A percentile compares a stretch with the other conserved stretches of the same genome.
Evolutionary conservation across 805 yeast species (phyloP).

Genomic region (Teunomyces panamensis): DNA sequence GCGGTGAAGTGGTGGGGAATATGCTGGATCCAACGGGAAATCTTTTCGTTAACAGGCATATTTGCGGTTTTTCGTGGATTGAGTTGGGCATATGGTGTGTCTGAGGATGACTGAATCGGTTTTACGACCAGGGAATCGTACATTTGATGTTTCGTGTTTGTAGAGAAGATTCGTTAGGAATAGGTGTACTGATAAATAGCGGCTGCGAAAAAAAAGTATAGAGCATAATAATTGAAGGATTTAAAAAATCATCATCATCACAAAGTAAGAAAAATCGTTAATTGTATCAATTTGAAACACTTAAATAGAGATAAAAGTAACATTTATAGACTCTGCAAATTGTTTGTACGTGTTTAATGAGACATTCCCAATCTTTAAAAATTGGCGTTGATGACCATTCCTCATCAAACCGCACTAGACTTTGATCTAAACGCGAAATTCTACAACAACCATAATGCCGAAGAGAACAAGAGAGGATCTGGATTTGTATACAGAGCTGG

Average conservation of each 20-base stretch:
- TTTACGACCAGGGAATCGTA: not conserved
- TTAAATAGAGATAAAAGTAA: no score
- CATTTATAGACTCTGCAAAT: no score
- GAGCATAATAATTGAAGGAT: no score
- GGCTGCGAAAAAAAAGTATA: not conserved
- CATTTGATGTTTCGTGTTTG: not conserved
- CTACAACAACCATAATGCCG: conserved; percentile 2
- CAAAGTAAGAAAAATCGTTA: no score
- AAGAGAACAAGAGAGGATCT: conserved; percentile 1
- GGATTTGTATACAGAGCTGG: conserved; percentile 1
- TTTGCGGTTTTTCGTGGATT: conserved; percentile 61
- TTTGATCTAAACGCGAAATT: not conserved
- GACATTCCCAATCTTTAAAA: no score
- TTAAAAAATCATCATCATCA: no score
- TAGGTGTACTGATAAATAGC: not conserved
- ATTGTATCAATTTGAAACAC: no score
- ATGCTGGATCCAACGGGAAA: conserved; percentile 57
- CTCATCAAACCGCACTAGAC: no score
- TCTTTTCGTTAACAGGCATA: conserved; percentile 68
- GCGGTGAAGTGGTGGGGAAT: conserved; percentile 47
- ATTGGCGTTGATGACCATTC: no score
- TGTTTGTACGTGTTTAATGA: no score
- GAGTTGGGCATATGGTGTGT: conserved; percentile 25
- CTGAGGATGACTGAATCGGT: not conserved
- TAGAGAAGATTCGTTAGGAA: not conserved